These are phyloP conservation scores for Podaxis sp. DNA, from an alignment of 768 basidiomycete genomes.

Conservation along the genomic window DNA sequence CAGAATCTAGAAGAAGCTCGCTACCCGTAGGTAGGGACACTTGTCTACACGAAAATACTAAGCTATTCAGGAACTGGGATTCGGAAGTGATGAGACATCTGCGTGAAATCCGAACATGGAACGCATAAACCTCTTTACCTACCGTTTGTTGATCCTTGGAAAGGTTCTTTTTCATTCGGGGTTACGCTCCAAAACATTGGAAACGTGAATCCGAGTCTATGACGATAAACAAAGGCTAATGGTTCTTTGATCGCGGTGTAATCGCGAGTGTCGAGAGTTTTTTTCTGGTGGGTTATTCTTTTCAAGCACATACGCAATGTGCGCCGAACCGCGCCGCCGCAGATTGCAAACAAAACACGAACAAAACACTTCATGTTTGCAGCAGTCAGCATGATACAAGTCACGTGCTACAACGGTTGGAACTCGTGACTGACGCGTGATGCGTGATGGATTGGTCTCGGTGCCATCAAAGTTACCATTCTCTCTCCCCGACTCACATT, in stretches of 20 bases:
- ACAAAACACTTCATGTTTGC: too few relatives aligned
- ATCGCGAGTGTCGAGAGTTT: neutral
- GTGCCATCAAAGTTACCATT: neutral
- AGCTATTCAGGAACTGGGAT: constrained; percentile 13
- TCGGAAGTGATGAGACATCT: constrained; percentile 8
- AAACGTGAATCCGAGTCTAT: neutral
- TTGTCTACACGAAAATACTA: neutral
- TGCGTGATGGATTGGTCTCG: neutral
- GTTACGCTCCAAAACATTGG: constrained; percentile 8
- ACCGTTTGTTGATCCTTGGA: neutral
- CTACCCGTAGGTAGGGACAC: constrained; percentile 8
- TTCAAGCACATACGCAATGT: too few relatives aligned
- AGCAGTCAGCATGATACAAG: neutral
- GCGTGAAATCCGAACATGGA: constrained; percentile 11
- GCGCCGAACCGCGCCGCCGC: too few relatives aligned
- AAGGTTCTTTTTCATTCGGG: constrained; percentile 11
- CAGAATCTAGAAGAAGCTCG: neutral
- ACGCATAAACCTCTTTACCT: constrained; percentile 3
- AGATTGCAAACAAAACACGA: too few relatives aligned
- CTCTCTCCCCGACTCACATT: neutral
- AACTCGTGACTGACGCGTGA: neutral
- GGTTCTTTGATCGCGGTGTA: neutral
- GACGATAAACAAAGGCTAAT: neutral
- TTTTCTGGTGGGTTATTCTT: neutral
- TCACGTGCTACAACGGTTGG: neutral